These are phyloP conservation scores for Brachypodium distachyon DNA, from an alignment of 202 grass and related monocot species.

Conservation along the genomic window DNA sequence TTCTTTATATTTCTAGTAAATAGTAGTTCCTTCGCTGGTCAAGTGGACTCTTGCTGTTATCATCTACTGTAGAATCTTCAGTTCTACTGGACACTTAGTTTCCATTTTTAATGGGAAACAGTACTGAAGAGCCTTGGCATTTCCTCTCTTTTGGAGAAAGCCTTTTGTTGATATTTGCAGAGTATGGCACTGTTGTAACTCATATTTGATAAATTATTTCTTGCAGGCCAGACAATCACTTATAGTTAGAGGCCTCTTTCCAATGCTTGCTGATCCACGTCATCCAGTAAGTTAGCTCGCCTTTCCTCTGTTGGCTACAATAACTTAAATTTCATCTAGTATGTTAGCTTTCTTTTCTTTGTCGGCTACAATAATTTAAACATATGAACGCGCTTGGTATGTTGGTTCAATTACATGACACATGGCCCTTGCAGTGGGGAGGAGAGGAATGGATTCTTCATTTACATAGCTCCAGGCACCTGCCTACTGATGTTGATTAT, in stretches of 20 bases:
- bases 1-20: not conserved
- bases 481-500: not conserved
- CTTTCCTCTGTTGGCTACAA: not conserved
- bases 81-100: not conserved
- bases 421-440: not conserved
- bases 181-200: not conserved
- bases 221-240: constrained; percentile 89
- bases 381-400: not conserved
- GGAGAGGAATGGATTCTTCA: too few species aligned
- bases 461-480: not conserved
- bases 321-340: constrained; percentile 54
- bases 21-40: not conserved
- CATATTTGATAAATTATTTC: not conserved
- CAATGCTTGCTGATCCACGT: constrained; percentile 91
- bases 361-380: constrained; percentile 4
- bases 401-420: not conserved
- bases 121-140: not conserved
- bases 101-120: not conserved
- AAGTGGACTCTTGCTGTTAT: not conserved
- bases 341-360: constrained; percentile 29
- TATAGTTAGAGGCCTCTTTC: constrained; percentile 88
- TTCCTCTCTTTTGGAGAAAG: not conserved
- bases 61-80: not conserved
- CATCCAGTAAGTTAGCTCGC: constrained; percentile 67
- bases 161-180: not conserved